Conservation (phyloP, 176 grass and related monocot genomes). For the Leersia perrieri region DNA sequence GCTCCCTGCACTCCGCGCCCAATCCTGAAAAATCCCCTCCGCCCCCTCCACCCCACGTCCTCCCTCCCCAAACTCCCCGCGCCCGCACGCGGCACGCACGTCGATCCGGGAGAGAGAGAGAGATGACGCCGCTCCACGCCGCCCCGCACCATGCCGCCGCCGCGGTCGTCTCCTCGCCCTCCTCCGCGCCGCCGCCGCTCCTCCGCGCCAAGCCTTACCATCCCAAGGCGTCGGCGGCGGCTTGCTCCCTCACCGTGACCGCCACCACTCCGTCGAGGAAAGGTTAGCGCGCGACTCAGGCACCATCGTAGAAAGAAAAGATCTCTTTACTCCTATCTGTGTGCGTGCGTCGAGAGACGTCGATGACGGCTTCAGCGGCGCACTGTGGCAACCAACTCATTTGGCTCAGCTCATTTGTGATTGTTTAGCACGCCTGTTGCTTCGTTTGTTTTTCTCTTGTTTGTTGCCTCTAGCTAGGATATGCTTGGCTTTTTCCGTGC, state of each 20-base stretch:
- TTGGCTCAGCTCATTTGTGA: not conserved
- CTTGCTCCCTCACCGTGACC: constrained; percentile 34
- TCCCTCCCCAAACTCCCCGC: not conserved
- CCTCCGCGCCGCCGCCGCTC: not conserved
- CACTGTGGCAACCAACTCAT: not conserved
- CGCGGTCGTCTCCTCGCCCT: not conserved
- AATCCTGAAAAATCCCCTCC: constrained; percentile 47
- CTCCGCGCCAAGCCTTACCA: constrained; percentile 12
- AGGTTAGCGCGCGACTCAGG: constrained; percentile 22
- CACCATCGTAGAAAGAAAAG: not conserved
- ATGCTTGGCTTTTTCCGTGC: not conserved
- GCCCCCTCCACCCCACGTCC: constrained; percentile 16
- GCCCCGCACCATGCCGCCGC: constrained; percentile 10
- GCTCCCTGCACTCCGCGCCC: constrained; percentile 41
- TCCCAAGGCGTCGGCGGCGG: constrained; percentile 2
- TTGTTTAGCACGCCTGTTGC: not conserved
- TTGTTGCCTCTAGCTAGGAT: not conserved
- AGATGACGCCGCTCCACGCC: constrained; percentile 49
- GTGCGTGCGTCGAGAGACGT: not conserved
- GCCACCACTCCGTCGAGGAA: constrained; percentile 26
- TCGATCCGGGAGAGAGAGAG: not conserved
- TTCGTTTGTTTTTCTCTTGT: not conserved
- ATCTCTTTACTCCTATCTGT: not conserved
- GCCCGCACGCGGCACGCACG: not conserved
- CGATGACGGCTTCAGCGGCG: not conserved